Conservation (phyloP, 345 rosid genomes). For the Brassica juncea region DNA sequence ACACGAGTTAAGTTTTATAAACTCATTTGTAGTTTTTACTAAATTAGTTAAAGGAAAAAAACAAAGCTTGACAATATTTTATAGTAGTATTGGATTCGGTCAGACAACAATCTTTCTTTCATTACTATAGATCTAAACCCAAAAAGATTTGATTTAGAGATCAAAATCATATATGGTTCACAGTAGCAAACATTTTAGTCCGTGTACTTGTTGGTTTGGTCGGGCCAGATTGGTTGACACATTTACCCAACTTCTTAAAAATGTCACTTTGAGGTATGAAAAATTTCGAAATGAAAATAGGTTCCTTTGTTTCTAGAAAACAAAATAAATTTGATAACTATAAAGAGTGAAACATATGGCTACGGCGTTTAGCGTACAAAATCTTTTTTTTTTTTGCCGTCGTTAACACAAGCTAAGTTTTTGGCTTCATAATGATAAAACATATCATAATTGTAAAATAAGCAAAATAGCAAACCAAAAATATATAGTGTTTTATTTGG, state of each 20-base stretch:
- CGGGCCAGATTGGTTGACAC: neutral
- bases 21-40: too few relatives aligned
- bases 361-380: neutral
- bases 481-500: too few relatives aligned
- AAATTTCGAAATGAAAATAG: neutral
- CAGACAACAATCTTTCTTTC: too few relatives aligned
- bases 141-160: neutral
- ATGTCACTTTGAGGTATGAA: neutral
- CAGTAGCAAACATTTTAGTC: neutral
- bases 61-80: too few relatives aligned
- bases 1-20: too few relatives aligned
- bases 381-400: neutral
- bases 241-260: neutral
- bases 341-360: neutral
- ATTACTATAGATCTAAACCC: too few relatives aligned
- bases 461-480: too few relatives aligned
- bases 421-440: too few relatives aligned
- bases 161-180: neutral
- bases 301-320: neutral
- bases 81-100: too few relatives aligned
- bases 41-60: too few relatives aligned
- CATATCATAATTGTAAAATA: too few relatives aligned
- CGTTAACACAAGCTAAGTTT: neutral
- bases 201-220: neutral
- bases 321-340: neutral